Conservation (phyloP, 371 early-diverging fungal genomes). For the Actinomortierella ambigua region DNA sequence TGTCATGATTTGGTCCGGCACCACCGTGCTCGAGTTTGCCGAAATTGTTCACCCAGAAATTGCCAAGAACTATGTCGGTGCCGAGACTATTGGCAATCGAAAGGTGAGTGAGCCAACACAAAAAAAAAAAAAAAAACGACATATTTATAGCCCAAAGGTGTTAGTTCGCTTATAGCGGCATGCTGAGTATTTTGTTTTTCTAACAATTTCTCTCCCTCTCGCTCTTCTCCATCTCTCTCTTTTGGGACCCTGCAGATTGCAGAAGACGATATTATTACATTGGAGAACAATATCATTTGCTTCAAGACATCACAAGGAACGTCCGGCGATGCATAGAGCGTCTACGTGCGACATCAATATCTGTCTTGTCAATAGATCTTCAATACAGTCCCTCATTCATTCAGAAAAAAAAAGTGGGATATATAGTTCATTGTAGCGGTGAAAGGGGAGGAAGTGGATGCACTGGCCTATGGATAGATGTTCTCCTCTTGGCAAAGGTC, state of each 20-base stretch:
- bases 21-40: constrained; percentile 78
- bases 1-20: constrained; percentile 68
- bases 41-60: constrained; percentile 68
- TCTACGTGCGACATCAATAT: no score
- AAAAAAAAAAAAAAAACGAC: not conserved
- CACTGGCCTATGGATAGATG: no score
- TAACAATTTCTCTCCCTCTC: not conserved
- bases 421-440: no score
- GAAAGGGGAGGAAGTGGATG: no score
- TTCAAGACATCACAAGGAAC: constrained; percentile 61
- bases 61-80: constrained; percentile 68
- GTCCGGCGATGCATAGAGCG: constrained; percentile 11
- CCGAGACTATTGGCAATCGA: constrained; percentile 74
- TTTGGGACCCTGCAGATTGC: constrained; percentile 48
- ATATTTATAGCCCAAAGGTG: not conserved
- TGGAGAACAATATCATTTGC: constrained; percentile 61
- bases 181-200: no score
- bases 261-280: constrained; percentile 64
- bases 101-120: constrained; percentile 52
- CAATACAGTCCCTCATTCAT: no score
- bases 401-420: no score
- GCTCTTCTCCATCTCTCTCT: constrained; percentile 3
- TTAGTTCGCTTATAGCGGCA: no score
- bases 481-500: no score
- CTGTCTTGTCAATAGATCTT: no score